phyloP scores from a whole-genome alignment of 805 yeast genomes.

The Torulaspora indica region DNA sequence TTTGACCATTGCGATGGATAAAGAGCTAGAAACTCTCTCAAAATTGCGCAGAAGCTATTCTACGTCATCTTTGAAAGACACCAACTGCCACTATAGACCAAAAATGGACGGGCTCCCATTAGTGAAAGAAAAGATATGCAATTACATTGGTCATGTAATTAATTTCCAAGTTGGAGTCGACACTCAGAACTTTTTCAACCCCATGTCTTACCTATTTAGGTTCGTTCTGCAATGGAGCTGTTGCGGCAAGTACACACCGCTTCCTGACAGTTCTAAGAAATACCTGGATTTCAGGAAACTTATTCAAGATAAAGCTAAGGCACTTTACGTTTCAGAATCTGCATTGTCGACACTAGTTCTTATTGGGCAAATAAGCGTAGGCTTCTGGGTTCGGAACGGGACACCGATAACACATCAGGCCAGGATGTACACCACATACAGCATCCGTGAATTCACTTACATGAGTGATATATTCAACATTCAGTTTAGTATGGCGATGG shows the following conservation, averaged over 20 bases:
- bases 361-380: constrained; percentile 78
- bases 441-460: constrained; percentile 78
- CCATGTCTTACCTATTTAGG: constrained; percentile 33
- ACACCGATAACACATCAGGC: constrained; percentile 72
- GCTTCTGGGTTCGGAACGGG: constrained; percentile 95
- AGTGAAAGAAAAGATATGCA: constrained; percentile 25
- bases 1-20: constrained; percentile 15
- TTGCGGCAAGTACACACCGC: constrained; percentile 31
- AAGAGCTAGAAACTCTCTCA: constrained; percentile 22
- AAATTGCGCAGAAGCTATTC: constrained; percentile 14
- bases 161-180: constrained; percentile 33
- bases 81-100: neutral
- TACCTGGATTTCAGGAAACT: constrained; percentile 19
- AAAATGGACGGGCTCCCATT: constrained; percentile 7
- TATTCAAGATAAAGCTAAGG: constrained; percentile 20
- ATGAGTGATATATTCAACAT: constrained; percentile 69
- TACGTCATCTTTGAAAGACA: neutral
- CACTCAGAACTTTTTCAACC: constrained; percentile 32
- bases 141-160: constrained; percentile 22
- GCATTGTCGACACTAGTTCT: constrained; percentile 73
- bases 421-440: constrained; percentile 70
- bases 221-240: constrained; percentile 34
- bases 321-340: constrained; percentile 46
- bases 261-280: constrained; percentile 16
- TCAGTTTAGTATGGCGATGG: constrained; percentile 55